Base-by-base conservation (phyloP, 768 basidiomycete genomes). In the Russula virescens region DNA sequence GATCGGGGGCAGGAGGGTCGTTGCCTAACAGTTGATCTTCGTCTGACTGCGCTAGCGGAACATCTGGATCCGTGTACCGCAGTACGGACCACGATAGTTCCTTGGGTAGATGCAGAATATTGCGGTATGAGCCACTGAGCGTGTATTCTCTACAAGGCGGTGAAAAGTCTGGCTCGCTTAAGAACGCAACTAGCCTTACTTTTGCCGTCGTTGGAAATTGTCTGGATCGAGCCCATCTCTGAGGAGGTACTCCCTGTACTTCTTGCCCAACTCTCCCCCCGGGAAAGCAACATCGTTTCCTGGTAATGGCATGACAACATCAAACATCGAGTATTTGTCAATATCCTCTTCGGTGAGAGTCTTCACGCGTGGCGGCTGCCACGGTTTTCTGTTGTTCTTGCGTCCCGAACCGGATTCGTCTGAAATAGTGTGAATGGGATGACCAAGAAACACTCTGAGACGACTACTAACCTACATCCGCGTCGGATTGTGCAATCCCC, bases 271-370 rank as follows among this genome's bases (percentile, higher is more conserved):
- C 21, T 78, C 68, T 14, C 94, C 94, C 4, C 87, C 89, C 0
- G 97, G 97, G 72, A 92, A 98, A 38, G 88, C 88, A 21, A 98
- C 92, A 69, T 96, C 92, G 66, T 86, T 93, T 4, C 97, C 97
- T 31, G 97, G 95, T 21, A 98, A 77, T n/a, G 97, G 95, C 87
- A 98, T 92, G 65, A 98, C 84, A 60, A 98, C 90, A 74, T 99
- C 96, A 70, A 93, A 92, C 64, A 98, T 92, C 18, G 86, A 83
- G 74, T 94, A 89, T 60, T 88, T 84, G 69, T 84, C 78, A 50
- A 94, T 73, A 71, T 98, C 92, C 19, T 81, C 88, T 67, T 84
- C 83, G 0, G 85, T 85, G 58, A 99, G 74, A 3, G 85, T 84
- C 74, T 89, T 93, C 60, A 97, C 85, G 46, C 80, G 83, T 25